A percentile compares a stretch with the other conserved stretches of the same genome.
These are phyloP conservation scores for Dictyostelium capitatum DNA, from an alignment of 78 protist species.

Conservation along the genomic window DNA sequence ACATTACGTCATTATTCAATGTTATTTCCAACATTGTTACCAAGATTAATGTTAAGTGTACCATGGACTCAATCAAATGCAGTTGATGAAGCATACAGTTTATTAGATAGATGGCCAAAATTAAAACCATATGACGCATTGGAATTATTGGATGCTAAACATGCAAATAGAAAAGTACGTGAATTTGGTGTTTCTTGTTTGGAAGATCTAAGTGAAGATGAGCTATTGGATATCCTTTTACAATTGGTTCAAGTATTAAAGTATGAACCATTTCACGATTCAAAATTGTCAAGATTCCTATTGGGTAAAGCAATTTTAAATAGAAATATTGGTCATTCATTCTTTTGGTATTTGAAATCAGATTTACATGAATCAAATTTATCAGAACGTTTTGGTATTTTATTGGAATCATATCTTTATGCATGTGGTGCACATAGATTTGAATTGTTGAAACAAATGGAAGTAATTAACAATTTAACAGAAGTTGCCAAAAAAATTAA, in stretches of 20 bases:
- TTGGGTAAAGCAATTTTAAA: conserved; percentile 77
- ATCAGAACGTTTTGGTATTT: conserved; percentile 91
- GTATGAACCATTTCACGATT: conserved; percentile 90
- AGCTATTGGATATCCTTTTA: conserved; percentile 85
- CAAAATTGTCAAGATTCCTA: conserved; percentile 83
- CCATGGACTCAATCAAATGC: conserved; percentile 83
- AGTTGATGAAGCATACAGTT: conserved; percentile 83
- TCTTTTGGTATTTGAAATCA: conserved; percentile 93
- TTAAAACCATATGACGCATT: conserved; percentile 82
- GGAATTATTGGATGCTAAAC: conserved; percentile 90
- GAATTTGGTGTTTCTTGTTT: conserved; percentile 89
- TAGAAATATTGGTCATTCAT: conserved; percentile 80
- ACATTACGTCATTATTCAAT: conserved; percentile 61
- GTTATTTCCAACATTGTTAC: conserved; percentile 81
- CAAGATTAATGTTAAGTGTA: conserved; percentile 92
- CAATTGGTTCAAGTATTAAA: conserved; percentile 93
- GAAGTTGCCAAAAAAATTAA: conserved; percentile 62
- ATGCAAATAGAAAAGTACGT: conserved; percentile 87
- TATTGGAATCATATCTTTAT: conserved; percentile 91
- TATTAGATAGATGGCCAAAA: conserved; percentile 74
- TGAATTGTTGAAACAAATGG: conserved; percentile 59
- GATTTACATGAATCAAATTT: conserved; percentile 88
- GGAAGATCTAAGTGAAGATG: conserved; percentile 84
- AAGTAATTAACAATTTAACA: conserved; percentile 33
- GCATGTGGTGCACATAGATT: conserved; percentile 86